Percentiles rank a stretch among this genome's conserved stretches.
phyloP scores from a whole-genome alignment of 2,329 filamentous ascomycete genomes.

The Oidium heveae region DNA sequence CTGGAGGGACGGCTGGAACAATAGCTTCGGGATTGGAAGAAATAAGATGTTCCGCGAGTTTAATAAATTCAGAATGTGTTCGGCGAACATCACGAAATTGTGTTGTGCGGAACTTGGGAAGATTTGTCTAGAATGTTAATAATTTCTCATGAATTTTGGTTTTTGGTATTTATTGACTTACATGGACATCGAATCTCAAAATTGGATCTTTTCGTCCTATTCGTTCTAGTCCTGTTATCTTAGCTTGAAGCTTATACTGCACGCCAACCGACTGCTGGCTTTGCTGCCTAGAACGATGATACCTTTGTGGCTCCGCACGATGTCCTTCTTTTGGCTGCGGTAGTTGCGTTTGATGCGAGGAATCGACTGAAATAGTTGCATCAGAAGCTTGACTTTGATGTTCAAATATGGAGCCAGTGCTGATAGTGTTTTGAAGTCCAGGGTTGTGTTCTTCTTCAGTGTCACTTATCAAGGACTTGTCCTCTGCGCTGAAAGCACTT shows the following conservation, averaged over 20 bases:
- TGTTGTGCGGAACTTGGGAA: constrained; percentile 92
- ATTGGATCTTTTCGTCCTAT: too few relatives aligned
- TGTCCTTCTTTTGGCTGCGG: constrained; percentile 14
- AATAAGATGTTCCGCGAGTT: constrained; percentile 86
- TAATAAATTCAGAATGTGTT: constrained; percentile 84
- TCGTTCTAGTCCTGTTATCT: too few relatives aligned
- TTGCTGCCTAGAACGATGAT: constrained; percentile 12
- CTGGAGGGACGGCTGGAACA: constrained; percentile 81
- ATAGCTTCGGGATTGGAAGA: constrained; percentile 93
- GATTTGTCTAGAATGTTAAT: constrained; percentile 48
- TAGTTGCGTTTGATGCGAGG: constrained; percentile 7
- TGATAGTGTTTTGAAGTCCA: constrained; percentile 9
- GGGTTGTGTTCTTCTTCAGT: constrained; percentile 7
- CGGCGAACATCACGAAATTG: constrained; percentile 95
- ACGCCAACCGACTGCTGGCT: constrained; percentile 26
- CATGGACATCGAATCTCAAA: constrained; percentile 95
- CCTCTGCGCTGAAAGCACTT: neutral
- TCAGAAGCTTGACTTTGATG: constrained; percentile 11
- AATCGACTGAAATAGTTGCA: constrained; percentile 10
- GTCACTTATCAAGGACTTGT: constrained; percentile 10
- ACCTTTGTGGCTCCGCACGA: constrained; percentile 13
- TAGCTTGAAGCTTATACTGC: constrained; percentile 68
- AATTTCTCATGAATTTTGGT: neutral
- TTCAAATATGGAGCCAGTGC: constrained; percentile 8
- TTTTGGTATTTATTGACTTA: constrained; percentile 21